Base-by-base conservation (phyloP, 495 filamentous ascomycete species). In the Daldinia vernicosa region DNA sequence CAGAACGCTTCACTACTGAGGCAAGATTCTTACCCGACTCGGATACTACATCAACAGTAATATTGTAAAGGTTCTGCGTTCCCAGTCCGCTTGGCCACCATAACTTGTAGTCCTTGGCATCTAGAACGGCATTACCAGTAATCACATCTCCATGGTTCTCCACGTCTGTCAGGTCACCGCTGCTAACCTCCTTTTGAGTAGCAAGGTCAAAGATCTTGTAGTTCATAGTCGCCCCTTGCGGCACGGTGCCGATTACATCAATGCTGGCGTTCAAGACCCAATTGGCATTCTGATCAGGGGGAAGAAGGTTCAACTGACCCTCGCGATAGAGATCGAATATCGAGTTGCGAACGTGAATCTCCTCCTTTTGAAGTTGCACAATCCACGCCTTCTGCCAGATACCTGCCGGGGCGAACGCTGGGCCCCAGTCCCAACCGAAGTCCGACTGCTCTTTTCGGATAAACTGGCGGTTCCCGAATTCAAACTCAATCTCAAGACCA, bases 381-480 rank as follows among this genome's bases (percentile, higher is more conserved):
- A 89, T 67, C 71, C 84, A 89, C 0, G 86, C 88, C 35, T 87
- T 85, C 70, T 86, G 84, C 89, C 88, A 92, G 9, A 88, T 85
- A n/a, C 89, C 89, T 9, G 86, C 87, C 1, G 89, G 88, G 4
- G 86, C 81, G 72, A 91, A 90, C 1, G 86, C 88, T 5, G 89
- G 89, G 6, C 89, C 88, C 89, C 89, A 91, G 66, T 91, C 89
- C 89, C 89, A 91, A 9, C 89, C 89, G 72, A 92, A 90, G 68
- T 92, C 89, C 9, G 83, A 89, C 69, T 91, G 89, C 66, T 91
- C 86, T 74, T 91, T 92, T 35, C 89, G 87, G 47, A 90, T 88
- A 56, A 86, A 90, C 78, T 86, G 84, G 4, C 88, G 82, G 62
- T 89, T 85, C 0, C 80, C 74, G 62, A 90, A 89, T 64, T 88